A percentile compares a stretch with the other conserved stretches of the same genome.
These are phyloP conservation scores for Poa pratensis DNA, from an alignment of 176 grass and related monocot species.

Conservation along the genomic window DNA sequence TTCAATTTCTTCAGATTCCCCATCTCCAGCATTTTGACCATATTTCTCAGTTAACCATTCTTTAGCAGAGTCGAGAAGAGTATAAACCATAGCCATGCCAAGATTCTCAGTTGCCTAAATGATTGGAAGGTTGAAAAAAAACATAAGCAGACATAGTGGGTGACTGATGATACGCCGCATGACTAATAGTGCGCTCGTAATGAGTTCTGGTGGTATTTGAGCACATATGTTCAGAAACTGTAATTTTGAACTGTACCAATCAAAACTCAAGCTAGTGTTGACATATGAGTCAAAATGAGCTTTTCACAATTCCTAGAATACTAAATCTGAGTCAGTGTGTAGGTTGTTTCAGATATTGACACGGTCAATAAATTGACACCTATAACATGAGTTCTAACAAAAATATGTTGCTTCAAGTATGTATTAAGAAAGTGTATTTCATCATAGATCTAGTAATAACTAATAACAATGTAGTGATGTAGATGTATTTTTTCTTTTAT, in stretches of 20 bases:
- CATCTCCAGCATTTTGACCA: conserved; percentile 57
- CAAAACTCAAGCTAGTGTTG: not conserved
- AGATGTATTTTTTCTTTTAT: conserved; percentile 3
- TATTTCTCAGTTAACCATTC: conserved; percentile 97
- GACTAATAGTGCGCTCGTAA: conserved; percentile 23
- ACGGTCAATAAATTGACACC: not conserved
- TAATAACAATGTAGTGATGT: not conserved
- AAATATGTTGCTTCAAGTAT: not conserved
- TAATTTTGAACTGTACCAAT: not conserved
- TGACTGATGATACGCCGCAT: conserved; percentile 18
- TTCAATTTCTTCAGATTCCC: conserved; percentile 64
- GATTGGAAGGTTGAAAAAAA: conserved; percentile 35
- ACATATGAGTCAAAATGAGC: not conserved
- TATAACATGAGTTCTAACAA: not conserved
- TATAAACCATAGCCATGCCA: conserved; percentile 99
- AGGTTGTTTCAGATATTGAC: not conserved
- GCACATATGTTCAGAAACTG: conserved; percentile 13
- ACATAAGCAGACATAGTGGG: conserved; percentile 24
- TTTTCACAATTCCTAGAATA: conserved; percentile 26
- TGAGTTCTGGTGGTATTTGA: conserved; percentile 16
- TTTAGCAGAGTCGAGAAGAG: conserved; percentile 90
- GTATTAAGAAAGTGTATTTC: not conserved
- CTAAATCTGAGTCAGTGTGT: not conserved
- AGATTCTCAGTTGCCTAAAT: conserved; percentile 89
- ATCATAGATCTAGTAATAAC: conserved; percentile 3